Evolutionary conservation across 129 eudicot genomes (phyloP).

Genomic region (carrot (Daucus carota)): DH1_v3.0 NC_030381.2:38008501-38009000

Average conservation of each 20-base stretch:
- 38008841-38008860: constrained; percentile 13
- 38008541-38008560: constrained; percentile 55
- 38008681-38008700: constrained; percentile 45
- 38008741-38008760: constrained; percentile 66
- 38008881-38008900: neutral
- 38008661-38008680: constrained; percentile 45
- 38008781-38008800: constrained; percentile 1
- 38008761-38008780: constrained; percentile 31
- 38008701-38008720: constrained; percentile 44
- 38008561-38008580: constrained; percentile 51
- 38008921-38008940: neutral
- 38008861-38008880: constrained; percentile 9
- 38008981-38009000: neutral
- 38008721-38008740: constrained; percentile 45
- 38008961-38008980: constrained; percentile 11
- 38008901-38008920: neutral
- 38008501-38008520: constrained; percentile 38
- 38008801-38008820: neutral
- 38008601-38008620: constrained; percentile 40
- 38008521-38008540: constrained; percentile 41
- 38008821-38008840: neutral
- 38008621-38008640: constrained; percentile 27
- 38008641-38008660: constrained; percentile 23
- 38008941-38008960: neutral
- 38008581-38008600: constrained; percentile 31